Evolutionary conservation across 495 filamentous ascomycete species (phyloP), one percentile per base, ranked within the genome.

Genomic region (Parmelia sp.): DNA sequence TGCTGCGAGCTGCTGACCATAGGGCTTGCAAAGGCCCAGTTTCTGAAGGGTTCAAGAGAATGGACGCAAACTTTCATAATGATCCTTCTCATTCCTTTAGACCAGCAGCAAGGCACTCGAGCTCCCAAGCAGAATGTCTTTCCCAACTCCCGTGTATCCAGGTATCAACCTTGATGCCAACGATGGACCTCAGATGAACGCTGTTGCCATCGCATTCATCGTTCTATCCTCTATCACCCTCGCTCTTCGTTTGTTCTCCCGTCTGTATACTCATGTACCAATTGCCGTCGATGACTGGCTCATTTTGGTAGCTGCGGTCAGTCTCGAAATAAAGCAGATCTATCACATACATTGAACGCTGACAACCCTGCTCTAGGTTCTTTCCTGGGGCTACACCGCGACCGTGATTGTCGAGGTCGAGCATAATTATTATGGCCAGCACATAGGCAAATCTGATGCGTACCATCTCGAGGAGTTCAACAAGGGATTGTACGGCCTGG

Each of bases 221-320:
- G 10, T 49, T 4, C 0, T 49, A 21, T 49, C 45, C 45, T 49
- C 25, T 25, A 49, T 27, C n/a, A 49, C 45, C 23, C 45, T 49
- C 45, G 45, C 25, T 25, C 45, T 49, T 49, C 45, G 45, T 25
- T 49, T 49, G 8, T 49, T 49, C 45, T 49, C 45, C 45, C 45
- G 45, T 14, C 23, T 49, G 25, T 1, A 12, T 25, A 49, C 45
- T 11, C n/a, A 49, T 11, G 45, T 49, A 25, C n/a, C 45, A 2
- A 49, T 49, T 49, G 45, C 3, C 5, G 0, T 49, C n/a, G 45
- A 49, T 21, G 45, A 49, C 45, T 12, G 10, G 23, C 45, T 49
- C 45, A 49, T 49, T 12, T n/a, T 49, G 45, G 45, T 49, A 49
- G 45, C 45, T 49, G 45, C 45, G 45, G 45, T 49, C n/a, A 10